A percentile compares a stretch with the other conserved stretches of the same genome.
Evolutionary conservation across 306 rosid species (phyloP).

Genomic region (Rubus parviflorus): DNA sequence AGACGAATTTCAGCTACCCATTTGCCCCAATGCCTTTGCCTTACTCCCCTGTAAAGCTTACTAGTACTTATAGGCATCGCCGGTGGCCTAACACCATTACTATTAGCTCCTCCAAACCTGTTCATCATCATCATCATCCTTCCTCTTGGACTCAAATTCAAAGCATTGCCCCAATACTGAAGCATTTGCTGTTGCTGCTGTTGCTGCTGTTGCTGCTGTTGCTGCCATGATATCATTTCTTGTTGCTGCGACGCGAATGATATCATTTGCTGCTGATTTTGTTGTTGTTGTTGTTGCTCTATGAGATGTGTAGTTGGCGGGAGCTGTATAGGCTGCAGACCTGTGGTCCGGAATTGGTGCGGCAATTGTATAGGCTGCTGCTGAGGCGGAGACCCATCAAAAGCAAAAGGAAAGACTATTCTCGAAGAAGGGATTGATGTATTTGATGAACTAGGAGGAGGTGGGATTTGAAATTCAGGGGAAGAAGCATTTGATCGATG

Average conservation of each 20-base stretch:
- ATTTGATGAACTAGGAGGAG: constrained; percentile 19
- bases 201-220: constrained; percentile 51
- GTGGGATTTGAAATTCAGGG: constrained; percentile 16
- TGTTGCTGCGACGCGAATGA: constrained; percentile 40
- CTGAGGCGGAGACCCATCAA: constrained; percentile 35
- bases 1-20: constrained; percentile 99
- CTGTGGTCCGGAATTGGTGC: constrained; percentile 36
- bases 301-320: not conserved
- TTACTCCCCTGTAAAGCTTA: constrained; percentile 89
- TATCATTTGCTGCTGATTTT: constrained; percentile 48
- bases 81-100: constrained; percentile 37
- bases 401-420: constrained; percentile 68
- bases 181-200: constrained; percentile 64
- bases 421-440: constrained; percentile 40
- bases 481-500: constrained; percentile 36
- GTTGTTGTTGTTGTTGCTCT: constrained; percentile 26
- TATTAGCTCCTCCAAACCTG: constrained; percentile 32
- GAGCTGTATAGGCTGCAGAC: constrained; percentile 21
- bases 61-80: constrained; percentile 63
- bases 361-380: constrained; percentile 44
- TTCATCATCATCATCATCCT: constrained; percentile 63
- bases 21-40: constrained; percentile 99
- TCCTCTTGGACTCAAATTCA: constrained; percentile 72
- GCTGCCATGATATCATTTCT: constrained; percentile 38
- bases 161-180: constrained; percentile 72